Evolutionary conservation across 164 flowering plant genomes (phyloP), one percentile per base, ranked within the genome.

Genomic region (Vitis rotundifolia): DNA sequence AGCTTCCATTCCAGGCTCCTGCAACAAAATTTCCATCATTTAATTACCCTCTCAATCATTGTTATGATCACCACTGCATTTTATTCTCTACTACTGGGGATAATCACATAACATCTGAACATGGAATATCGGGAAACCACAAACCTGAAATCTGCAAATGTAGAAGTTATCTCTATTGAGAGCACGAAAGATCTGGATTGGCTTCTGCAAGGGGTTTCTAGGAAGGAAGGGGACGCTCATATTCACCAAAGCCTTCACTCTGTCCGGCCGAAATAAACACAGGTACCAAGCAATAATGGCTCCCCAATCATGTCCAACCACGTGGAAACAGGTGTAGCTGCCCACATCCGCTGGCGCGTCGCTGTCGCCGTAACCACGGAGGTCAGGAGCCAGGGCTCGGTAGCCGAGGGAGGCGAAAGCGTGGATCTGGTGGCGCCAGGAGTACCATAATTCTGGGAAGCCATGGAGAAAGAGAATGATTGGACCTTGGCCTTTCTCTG

Each of bases 231-330:
- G 66, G 9, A 90, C 90, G 69, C 95, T 88, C 74, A 87, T 16
- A 47, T 78, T 88, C 48, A 93, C 88, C 82, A 93, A 62, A 15
- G 95, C 98, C 78, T 81, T 88, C 15, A 91, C 89, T 47, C 78
- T 73, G 66, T 93, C 98, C 1, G 98, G 97, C 7, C 98, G 72
- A 56, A 76, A 82, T 73, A 86, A 60, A 69, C 90, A 83, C n/a
- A 93, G 67, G 56, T 71, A 11, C 98, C 98, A 93, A 12, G 90
- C 92, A 1, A 90, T 63, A 14, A 68, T 0, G 0, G 98, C 95
- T 1, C 98, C 98, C 95, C 91, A 91, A 63, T 93, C 97, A 61
- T 91, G 95, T 0, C 84, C 97, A 12, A 88, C 89, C 3, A 89
- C 62, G 63, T 88, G 84, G 37, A 83, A 68, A 56, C 50, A 11